Base-by-base conservation (phyloP, 306 rosid genomes). In the Elaeagnus macrophylla region DNA sequence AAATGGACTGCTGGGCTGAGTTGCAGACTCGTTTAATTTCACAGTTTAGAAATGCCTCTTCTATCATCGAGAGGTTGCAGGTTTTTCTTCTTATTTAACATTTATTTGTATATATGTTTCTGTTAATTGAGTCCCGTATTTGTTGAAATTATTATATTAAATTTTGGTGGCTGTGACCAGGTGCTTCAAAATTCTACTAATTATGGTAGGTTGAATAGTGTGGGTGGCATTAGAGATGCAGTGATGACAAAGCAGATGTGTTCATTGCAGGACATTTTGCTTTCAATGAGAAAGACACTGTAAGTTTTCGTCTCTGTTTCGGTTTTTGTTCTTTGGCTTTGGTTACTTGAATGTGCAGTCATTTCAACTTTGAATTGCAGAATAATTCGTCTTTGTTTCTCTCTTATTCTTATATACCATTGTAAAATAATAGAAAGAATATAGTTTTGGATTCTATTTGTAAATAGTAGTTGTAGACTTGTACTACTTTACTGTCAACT, bases 31-130 rank as follows among this genome's bases (percentile, higher is more conserved):
- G 54, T 58, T 66, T 90, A 43, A 57, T 76, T 72, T 81, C 86
- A 25, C 94, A 79, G 62, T 90, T 80, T 73, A 62, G 59, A 12
- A 86, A 65, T 17, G 86, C 86, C 59, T 79, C 83, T 59, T 74
- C 85, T 16, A 78, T 83, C 68, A 60, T 84, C 19, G 80, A 70
- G 57, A 83, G 95, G 71, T 62, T 86, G 66, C 83, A 73, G 88
- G 95, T 83, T 17, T 42, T 3, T 3, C 7, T 9, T 40, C 12
- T 36, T 10, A 15, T 39, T 15, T 8, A 5, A 5, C 40, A 37
- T 38, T 18, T 12, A 9, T 42, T 57, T 37, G 12, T 59, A 12
- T 58, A 42, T 12, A 20, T 10, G 37, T 42, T 7, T 4, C 18
- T 13, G 13, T 2, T 10, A 13, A 12, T 3, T 12, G 0, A 4